Conservation (phyloP, 202 grass and related monocot species). For the Eragrostis tef region DNA sequence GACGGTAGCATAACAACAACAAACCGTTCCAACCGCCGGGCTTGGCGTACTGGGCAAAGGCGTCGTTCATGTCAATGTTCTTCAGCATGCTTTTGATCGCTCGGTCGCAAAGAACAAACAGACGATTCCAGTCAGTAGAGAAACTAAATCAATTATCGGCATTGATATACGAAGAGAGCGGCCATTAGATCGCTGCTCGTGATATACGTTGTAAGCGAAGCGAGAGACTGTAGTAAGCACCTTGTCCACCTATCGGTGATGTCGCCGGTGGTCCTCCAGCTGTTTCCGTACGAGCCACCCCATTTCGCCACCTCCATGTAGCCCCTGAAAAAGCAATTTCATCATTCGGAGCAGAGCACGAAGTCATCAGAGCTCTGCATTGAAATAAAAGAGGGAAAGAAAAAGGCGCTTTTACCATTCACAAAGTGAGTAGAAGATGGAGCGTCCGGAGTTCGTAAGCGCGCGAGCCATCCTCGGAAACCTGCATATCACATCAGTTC, state of each 20-base stretch:
- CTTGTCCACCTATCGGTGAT: slow-evolving; percentile 65
- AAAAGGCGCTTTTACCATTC: slow-evolving; percentile 58
- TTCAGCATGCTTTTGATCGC: slow-evolving; percentile 49
- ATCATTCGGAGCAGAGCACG: not conserved
- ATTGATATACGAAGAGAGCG: too few species aligned
- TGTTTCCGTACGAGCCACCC: slow-evolving; percentile 63
- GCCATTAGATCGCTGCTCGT: too few species aligned
- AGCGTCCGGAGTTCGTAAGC: slow-evolving; percentile 51
- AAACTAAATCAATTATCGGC: too few species aligned
- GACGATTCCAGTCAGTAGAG: not conserved
- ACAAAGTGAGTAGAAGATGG: slow-evolving; percentile 76
- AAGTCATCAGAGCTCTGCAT: not conserved
- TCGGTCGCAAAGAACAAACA: not conserved
- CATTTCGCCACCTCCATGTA: slow-evolving; percentile 62
- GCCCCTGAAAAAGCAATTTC: slow-evolving; percentile 48
- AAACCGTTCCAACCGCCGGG: slow-evolving; percentile 76
- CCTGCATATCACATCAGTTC: slow-evolving; percentile 17
- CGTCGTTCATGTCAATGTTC: slow-evolving; percentile 63
- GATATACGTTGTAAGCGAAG: too few species aligned
- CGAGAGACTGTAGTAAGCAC: slow-evolving; percentile 21
- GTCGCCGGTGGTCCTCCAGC: slow-evolving; percentile 79
- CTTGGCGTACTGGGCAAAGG: slow-evolving; percentile 50
- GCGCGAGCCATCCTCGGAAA: slow-evolving; percentile 59
- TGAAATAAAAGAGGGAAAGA: not conserved
- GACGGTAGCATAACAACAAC: not conserved